Evolutionary conservation across 352 stramenopile genomes (phyloP), one percentile per base, ranked within the genome.

Genomic region (Globisporangium megalacanthum): DNA sequence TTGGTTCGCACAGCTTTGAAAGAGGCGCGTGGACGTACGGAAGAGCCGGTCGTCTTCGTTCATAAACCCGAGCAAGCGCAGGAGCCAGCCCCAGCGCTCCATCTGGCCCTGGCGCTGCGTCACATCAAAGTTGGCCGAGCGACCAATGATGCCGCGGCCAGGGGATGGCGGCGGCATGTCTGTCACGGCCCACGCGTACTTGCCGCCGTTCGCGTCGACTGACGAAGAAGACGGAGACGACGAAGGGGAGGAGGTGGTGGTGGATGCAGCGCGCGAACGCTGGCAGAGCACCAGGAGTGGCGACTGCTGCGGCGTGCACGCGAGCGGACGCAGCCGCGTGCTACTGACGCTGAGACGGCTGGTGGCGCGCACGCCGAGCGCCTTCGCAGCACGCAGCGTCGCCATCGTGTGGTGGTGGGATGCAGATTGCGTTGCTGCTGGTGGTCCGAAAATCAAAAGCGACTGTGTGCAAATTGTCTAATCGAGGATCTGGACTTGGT

Each of bases 1-100:
- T 68, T 89, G 69, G 62, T 93, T 92, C 58, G 92, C 85, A 54
- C 83, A 94, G 67, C 80, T 93, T 56, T 92, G 79, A 60, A 92
- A 86, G 52, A 95, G 68, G 52, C 79, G 66, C 14, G 73, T 84
- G 11, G 87, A 95, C 49, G 84, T 62, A 29, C 73, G 81, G 55
- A 81, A 92, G 53, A 92, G 66, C 5, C 69, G 79, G 56, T 89
- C 78, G 56, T 96, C 87, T 59, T 92, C 76, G 71, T 93, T 93
- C 68, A 92, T 82, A 65, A 92, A 96, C 33, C 87, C 86, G 45
- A 95, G 73, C 47, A 93, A 53, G 58, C 88, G 86, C 56, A 89
- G 69, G 31, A 95, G 70, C 86, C 86, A 95, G 49, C 86, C 64
- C 83, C 83, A 95, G 48, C 77, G 73, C 60, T 93, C 70, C 25